Evolutionary conservation across 768 basidiomycete species (phyloP).

Genomic region (Collybia sp.): DNA sequence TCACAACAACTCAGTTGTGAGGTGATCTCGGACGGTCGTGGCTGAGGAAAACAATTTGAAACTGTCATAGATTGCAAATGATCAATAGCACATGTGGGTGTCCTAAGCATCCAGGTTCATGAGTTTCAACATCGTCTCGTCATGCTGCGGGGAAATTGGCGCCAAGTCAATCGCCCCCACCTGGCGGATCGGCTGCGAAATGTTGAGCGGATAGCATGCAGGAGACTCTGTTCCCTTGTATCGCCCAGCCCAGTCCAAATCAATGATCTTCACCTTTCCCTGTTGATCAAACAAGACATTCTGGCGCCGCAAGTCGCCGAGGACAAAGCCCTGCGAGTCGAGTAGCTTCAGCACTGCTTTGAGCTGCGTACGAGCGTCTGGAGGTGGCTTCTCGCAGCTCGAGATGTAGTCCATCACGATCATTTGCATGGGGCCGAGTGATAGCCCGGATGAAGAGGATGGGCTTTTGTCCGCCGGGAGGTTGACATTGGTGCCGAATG

Average conservation of each 20-base stretch:
- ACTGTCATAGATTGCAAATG: too few species aligned
- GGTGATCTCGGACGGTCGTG: too few species aligned
- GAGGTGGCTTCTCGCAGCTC: not conserved
- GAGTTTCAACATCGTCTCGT: too few species aligned
- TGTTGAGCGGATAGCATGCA: too few species aligned
- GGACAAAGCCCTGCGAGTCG: not conserved
- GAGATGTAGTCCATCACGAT: not conserved
- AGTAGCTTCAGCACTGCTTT: not conserved
- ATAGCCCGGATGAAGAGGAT: not conserved
- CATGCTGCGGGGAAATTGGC: too few species aligned
- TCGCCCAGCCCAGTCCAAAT: not conserved
- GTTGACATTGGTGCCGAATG: constrained; percentile 2
- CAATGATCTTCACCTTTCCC: not conserved
- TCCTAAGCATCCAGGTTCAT: too few species aligned
- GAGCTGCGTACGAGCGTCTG: not conserved
- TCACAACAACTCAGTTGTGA: too few species aligned
- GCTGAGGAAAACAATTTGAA: too few species aligned
- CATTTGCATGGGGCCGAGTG: not conserved
- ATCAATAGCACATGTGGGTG: too few species aligned
- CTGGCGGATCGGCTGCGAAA: not conserved
- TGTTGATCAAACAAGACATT: not conserved
- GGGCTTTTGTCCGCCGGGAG: too few species aligned
- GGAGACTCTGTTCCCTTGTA: not conserved
- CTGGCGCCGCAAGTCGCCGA: not conserved
- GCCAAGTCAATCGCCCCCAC: too few species aligned